Conservation (phyloP, 2,329 filamentous ascomycete genomes). For the Penicillium verrucosum region DNA sequence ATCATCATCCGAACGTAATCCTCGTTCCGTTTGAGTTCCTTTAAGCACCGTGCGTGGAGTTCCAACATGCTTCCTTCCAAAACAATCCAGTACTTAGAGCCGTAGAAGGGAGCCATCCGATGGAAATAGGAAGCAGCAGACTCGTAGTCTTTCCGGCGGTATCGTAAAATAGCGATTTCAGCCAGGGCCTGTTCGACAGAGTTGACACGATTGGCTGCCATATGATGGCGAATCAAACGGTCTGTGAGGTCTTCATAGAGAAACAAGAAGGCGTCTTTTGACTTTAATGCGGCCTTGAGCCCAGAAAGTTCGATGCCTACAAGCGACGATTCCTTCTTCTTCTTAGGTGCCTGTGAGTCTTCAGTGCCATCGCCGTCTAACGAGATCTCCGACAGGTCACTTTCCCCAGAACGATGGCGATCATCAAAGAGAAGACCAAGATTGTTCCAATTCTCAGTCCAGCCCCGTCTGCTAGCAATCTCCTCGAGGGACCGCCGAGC, state of each 20-base stretch:
- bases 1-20: constrained; percentile 76
- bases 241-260: constrained; percentile 77
- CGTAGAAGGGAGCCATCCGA: constrained; percentile 74
- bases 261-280: constrained; percentile 61
- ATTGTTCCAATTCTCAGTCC: constrained; percentile 72
- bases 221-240: constrained; percentile 77
- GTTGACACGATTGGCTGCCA: constrained; percentile 72
- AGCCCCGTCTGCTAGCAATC: constrained; percentile 67
- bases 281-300: constrained; percentile 60
- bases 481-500: constrained; percentile 76
- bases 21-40: constrained; percentile 69
- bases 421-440: constrained; percentile 46
- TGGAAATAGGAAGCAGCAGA: constrained; percentile 75
- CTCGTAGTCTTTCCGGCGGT: constrained; percentile 68
- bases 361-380: constrained; percentile 28
- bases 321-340: constrained; percentile 23
- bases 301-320: constrained; percentile 55
- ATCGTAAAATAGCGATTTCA: constrained; percentile 83
- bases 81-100: constrained; percentile 70
- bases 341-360: constrained; percentile 15
- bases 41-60: constrained; percentile 80
- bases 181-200: constrained; percentile 74
- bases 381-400: constrained; percentile 36
- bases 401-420: constrained; percentile 24
- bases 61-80: constrained; percentile 80